Percentiles rank a stretch among this genome's conserved stretches.
Evolutionary conservation across 2,329 filamentous ascomycete species (phyloP).

Genomic region (Fusarium camptoceras): DNA sequence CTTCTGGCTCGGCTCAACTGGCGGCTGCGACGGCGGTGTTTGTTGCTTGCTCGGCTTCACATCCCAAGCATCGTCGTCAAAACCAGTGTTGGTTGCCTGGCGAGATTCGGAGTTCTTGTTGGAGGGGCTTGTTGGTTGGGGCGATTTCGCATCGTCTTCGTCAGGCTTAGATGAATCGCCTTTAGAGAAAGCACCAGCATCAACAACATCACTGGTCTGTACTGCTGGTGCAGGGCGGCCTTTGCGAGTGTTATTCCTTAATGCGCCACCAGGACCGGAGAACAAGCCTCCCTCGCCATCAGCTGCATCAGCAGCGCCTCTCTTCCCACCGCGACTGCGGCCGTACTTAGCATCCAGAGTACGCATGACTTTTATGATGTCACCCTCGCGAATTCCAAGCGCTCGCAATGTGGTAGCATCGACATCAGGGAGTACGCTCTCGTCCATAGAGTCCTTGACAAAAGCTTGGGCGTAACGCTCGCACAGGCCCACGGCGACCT

Average conservation of each 20-base stretch:
- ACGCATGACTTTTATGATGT: slow-evolving; percentile 96
- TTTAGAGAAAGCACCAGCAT: slow-evolving; percentile 85
- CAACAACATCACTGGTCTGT: slow-evolving; percentile 85
- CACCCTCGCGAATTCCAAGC: slow-evolving; percentile 93
- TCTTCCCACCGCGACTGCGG: slow-evolving; percentile 63
- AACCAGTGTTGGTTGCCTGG: slow-evolving; percentile 64
- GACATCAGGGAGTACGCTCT: slow-evolving; percentile 90
- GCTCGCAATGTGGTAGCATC: slow-evolving; percentile 84
- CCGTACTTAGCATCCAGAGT: slow-evolving; percentile 83
- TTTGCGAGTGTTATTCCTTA: slow-evolving; percentile 95
- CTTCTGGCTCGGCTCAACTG: slow-evolving; percentile 32
- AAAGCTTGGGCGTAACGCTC: slow-evolving; percentile 95
- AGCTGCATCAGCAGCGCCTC: slow-evolving; percentile 55
- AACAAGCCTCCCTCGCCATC: slow-evolving; percentile 83
- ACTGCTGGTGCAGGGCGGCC: slow-evolving; percentile 88
- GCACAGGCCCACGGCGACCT: slow-evolving; percentile 91
- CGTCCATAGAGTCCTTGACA: slow-evolving; percentile 91
- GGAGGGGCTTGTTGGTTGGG: slow-evolving; percentile 43
- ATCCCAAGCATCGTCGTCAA: slow-evolving; percentile 98
- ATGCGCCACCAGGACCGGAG: slow-evolving; percentile 88
- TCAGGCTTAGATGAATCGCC: slow-evolving; percentile 53
- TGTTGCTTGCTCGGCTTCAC: slow-evolving; percentile 82
- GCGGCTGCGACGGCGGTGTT: slow-evolving; percentile 26
- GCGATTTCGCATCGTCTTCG: slow-evolving; percentile 39
- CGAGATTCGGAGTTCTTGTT: slow-evolving; percentile 48